These are phyloP conservation scores for Cryptosporidium xiaoi DNA, from an alignment of 169 alveolate species.

Conservation along the genomic window DNA sequence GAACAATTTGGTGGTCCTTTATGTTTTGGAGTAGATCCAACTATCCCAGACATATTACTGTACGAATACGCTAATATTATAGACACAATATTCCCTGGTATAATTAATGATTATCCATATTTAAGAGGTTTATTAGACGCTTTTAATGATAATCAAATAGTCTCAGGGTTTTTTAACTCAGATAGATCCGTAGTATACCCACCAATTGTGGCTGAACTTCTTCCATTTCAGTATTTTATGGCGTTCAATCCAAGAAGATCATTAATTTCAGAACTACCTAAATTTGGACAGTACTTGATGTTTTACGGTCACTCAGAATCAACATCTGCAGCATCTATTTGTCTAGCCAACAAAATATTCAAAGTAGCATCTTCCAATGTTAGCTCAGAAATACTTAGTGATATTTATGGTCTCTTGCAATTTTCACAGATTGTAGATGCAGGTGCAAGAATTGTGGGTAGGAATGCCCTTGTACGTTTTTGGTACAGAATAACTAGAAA, in stretches of 20 bases:
- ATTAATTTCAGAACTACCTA: constrained; percentile 23
- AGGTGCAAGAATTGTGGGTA: constrained; percentile 41
- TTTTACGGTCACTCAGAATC: constrained; percentile 68
- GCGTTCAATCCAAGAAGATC: constrained; percentile 43
- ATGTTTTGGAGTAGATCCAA: constrained; percentile 28
- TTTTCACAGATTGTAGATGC: constrained; percentile 53
- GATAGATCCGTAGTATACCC: constrained; percentile 66
- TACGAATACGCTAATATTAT: constrained; percentile 39
- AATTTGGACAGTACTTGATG: constrained; percentile 42
- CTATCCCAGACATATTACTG: constrained; percentile 50
- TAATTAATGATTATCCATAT: constrained; percentile 37
- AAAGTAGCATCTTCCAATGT: neutral
- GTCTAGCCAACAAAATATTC: constrained; percentile 34
- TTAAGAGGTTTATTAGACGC: constrained; percentile 51
- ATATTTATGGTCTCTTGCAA: constrained; percentile 46
- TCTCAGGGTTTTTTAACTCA: constrained; percentile 26
- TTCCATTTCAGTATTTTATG: constrained; percentile 59
- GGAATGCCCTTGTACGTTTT: constrained; percentile 29
- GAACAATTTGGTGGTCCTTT: constrained; percentile 65
- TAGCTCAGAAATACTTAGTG: constrained; percentile 28
- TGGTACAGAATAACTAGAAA: constrained; percentile 40
- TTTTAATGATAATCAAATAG: constrained; percentile 42
- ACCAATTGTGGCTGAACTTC: constrained; percentile 12
- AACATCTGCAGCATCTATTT: constrained; percentile 70
- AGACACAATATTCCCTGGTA: constrained; percentile 46